Conservation (phyloP, 305 asterid genomes). For the Rubia occidens region DNA sequence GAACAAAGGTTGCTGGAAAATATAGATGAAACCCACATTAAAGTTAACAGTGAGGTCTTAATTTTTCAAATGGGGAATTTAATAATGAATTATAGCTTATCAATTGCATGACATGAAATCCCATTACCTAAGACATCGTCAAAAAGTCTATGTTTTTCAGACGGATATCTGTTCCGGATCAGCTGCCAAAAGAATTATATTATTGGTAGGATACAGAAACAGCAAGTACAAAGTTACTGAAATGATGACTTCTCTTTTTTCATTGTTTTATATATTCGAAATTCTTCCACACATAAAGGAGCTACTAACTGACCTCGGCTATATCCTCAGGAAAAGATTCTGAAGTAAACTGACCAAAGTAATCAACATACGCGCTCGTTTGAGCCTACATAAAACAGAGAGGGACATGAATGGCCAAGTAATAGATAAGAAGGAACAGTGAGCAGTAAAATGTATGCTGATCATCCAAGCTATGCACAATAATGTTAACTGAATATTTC, state of each 20-base stretch:
- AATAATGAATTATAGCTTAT: not conserved
- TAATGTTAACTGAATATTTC: not conserved
- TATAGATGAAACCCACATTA: slow-evolving; percentile 21
- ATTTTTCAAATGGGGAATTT: not conserved
- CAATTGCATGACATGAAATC: slow-evolving; percentile 13
- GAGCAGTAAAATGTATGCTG: not conserved
- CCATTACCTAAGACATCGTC: slow-evolving; percentile 85
- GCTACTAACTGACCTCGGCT: slow-evolving; percentile 59
- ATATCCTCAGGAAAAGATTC: slow-evolving; percentile 96
- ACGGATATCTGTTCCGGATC: slow-evolving; percentile 73
- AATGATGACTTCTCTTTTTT: not conserved
- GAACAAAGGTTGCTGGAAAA: slow-evolving; percentile 87
- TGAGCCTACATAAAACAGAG: slow-evolving; percentile 53
- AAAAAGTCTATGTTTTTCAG: slow-evolving; percentile 78
- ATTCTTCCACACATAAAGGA: slow-evolving; percentile 9
- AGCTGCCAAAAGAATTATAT: slow-evolving; percentile 45
- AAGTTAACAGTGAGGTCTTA: slow-evolving; percentile 10
- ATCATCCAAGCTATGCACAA: not conserved
- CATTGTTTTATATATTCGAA: not conserved
- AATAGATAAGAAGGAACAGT: not conserved
- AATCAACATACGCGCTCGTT: slow-evolving; percentile 82
- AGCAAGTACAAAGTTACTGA: slow-evolving; percentile 14
- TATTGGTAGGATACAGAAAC: slow-evolving; percentile 16
- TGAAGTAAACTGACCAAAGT: slow-evolving; percentile 87
- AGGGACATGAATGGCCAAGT: not conserved